Evolutionary conservation across 129 eudicot species (phyloP).

Genomic region (Flaveria robusta): DNA sequence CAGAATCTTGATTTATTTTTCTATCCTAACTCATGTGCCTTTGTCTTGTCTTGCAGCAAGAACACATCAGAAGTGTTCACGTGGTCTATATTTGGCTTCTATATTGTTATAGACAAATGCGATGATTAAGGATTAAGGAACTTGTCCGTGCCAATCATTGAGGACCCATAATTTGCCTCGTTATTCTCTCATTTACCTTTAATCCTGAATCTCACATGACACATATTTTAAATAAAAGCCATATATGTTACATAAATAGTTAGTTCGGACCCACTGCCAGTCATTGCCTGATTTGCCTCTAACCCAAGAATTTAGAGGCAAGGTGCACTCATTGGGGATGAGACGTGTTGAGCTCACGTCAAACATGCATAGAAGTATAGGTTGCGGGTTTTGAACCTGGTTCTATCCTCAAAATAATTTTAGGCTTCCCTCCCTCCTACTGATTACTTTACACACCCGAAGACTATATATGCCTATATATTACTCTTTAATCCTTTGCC

Average conservation of each 20-base stretch:
- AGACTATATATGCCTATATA: too few relatives aligned
- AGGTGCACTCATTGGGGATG: too few relatives aligned
- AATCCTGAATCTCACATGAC: slow-evolving; percentile 18
- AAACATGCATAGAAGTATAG: too few relatives aligned
- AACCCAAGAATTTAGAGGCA: too few relatives aligned
- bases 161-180: slow-evolving; percentile 18
- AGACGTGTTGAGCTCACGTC: too few relatives aligned
- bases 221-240: neutral
- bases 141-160: slow-evolving; percentile 19
- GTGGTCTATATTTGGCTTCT: slow-evolving; percentile 26
- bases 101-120: slow-evolving; percentile 35
- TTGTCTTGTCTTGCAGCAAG: slow-evolving; percentile 51
- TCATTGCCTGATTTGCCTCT: too few relatives aligned
- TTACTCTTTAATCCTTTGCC: too few relatives aligned
- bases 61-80: slow-evolving; percentile 35
- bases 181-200: slow-evolving; percentile 23
- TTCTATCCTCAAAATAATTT: too few relatives aligned
- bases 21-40: slow-evolving; percentile 42
- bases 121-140: slow-evolving; percentile 16
- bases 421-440: too few relatives aligned
- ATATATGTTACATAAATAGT: neutral
- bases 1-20: neutral
- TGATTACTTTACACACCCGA: too few relatives aligned
- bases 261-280: too few relatives aligned
- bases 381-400: too few relatives aligned